These are phyloP conservation scores for Phytomonas francai DNA, from an alignment of 208 protist genomes.

Conservation along the genomic window DNA sequence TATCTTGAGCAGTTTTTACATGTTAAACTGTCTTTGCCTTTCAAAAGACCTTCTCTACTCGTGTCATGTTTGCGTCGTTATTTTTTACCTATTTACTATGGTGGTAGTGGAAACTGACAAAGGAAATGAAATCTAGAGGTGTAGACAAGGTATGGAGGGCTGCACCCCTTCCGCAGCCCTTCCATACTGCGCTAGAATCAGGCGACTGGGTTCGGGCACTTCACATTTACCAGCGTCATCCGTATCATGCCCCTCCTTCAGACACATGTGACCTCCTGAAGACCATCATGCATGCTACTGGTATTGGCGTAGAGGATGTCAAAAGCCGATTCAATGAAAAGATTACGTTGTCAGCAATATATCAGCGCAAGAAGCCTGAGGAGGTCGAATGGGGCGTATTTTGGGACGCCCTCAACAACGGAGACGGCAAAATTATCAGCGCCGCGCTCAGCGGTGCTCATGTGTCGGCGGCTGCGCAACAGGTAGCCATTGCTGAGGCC, in stretches of 20 bases:
- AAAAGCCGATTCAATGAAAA: conserved; percentile 87
- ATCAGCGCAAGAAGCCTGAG: conserved; percentile 63
- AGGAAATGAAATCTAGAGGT: neutral
- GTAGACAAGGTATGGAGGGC: conserved; percentile 72
- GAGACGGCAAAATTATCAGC: conserved; percentile 74
- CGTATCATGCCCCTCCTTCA: conserved; percentile 80
- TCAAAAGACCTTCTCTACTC: neutral
- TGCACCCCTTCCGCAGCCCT: conserved; percentile 66
- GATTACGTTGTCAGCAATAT: conserved; percentile 56
- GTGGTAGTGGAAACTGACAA: neutral
- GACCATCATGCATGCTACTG: conserved; percentile 76
- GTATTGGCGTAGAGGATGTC: conserved; percentile 71
- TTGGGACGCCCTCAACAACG: conserved; percentile 79
- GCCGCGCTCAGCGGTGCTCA: conserved; percentile 47
- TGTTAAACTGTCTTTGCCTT: neutral
- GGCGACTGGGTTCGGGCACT: conserved; percentile 79
- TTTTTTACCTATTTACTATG: neutral
- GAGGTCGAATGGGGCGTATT: conserved; percentile 86
- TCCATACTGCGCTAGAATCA: conserved; percentile 67
- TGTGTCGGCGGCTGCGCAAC: conserved; percentile 29
- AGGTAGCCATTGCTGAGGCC: conserved; percentile 78
- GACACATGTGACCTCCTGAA: conserved; percentile 84
- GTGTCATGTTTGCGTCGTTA: neutral
- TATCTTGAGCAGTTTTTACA: neutral
- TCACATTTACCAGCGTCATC: conserved; percentile 74